Base-by-base conservation (phyloP, 2,329 filamentous ascomycete genomes). In the Cadophora sp. region DNA sequence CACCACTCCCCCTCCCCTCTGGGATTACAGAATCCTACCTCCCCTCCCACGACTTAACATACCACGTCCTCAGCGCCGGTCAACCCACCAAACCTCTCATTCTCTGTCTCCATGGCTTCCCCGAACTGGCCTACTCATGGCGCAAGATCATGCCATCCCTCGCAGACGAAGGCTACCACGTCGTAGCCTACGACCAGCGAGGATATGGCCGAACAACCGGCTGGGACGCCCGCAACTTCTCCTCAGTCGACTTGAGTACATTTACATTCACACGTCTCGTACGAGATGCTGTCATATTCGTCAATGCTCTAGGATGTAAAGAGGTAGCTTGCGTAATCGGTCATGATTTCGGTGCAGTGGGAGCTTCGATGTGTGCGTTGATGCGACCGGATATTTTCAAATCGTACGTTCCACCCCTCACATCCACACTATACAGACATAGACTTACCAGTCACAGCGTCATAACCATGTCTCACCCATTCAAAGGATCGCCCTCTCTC, bases 121-220 rank as follows among this genome's bases (percentile, higher is more conserved):
- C 89, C 1, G 89, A 91, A 73, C 80, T 92, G 1, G 87, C 89
- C 33, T 92, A 85, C 76, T 91, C 89, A 56, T 92, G 89, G 88
- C 85, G 89, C 61, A 87, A 88, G 65, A 78, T 91, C 43, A 82
- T 92, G 72, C 83, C 84, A 7, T 75, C 79, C 0, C 80, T 92
- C n/a, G 86, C 89, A 5, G 77, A 79, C 0, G 81, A 83, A 6
- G 89, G 89, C 33, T 91, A 87, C 77, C 84, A 89, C 73, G 88
- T 89, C 62, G 85, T 91, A 1, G 89, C 89, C 1, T 86, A 87
- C 43, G 89, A 92, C 72, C 88, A 90, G 72, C 83, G 89, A 59
- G 89, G 89, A 8, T 91, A 90, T 70, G 89, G 89, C 13, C 83
- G 88, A 30, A 92, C 89, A 0, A 87, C 82, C 0, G 86, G 86